phyloP scores from a whole-genome alignment of 2,329 filamentous ascomycete species.

The Xylaria sp. region DNA sequence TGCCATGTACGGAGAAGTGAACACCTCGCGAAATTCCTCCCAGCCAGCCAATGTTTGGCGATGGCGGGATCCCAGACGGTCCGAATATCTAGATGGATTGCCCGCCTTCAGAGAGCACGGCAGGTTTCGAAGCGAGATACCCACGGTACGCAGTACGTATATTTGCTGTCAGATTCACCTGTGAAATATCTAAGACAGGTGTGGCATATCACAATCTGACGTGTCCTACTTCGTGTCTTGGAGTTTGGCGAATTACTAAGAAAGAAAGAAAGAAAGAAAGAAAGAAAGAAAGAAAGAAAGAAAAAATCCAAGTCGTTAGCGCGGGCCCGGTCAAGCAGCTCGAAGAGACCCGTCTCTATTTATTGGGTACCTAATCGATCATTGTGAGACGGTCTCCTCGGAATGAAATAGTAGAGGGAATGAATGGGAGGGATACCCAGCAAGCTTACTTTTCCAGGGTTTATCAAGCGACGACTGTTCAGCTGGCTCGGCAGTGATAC shows the following conservation, averaged over 20 bases:
- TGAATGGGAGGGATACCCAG: not conserved
- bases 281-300: no score
- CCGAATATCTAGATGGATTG: not conserved
- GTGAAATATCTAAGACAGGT: not conserved
- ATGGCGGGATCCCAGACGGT: not conserved
- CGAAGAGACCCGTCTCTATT: not conserved
- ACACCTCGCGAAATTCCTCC: not conserved
- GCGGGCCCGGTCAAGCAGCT: not conserved
- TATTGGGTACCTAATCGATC: no score
- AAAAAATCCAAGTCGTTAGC: no score
- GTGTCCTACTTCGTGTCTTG: no score
- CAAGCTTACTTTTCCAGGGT: not conserved
- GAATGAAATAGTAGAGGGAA: not conserved
- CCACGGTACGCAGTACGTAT: no score
- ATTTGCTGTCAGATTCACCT: not conserved
- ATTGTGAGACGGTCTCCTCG: no score
- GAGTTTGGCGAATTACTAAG: no score
- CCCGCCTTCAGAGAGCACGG: no score
- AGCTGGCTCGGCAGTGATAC: slow-evolving; percentile 11
- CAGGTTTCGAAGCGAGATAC: no score
- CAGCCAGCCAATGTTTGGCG: not conserved
- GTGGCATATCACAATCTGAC: not conserved
- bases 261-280: no score
- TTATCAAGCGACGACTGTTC: not conserved
- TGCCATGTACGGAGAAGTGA: not conserved